Evolutionary conservation across 495 filamentous ascomycete genomes (phyloP).

Genomic region (Penicillium coprophilum): DNA sequence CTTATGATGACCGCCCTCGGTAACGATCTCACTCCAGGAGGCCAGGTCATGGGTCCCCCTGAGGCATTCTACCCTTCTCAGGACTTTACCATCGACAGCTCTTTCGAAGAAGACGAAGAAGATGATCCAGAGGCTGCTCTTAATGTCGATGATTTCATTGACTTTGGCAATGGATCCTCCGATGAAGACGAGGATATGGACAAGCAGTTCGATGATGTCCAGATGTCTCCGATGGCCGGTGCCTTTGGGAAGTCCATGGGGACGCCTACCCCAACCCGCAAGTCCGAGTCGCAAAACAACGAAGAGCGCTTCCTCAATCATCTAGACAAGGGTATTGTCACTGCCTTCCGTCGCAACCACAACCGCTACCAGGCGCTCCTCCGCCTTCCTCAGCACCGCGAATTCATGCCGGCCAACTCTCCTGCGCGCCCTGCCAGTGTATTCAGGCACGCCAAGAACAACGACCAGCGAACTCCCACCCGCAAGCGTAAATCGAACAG

Average conservation of each 20-base stretch:
- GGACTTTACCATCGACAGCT: conserved; percentile 56
- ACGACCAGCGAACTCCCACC: conserved; percentile 45
- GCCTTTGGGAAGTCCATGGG: conserved; percentile 36
- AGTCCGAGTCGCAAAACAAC: conserved; percentile 52
- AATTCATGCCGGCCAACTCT: conserved; percentile 52
- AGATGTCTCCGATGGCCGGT: conserved; percentile 38
- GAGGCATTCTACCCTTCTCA: conserved; percentile 74
- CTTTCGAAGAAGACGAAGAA: conserved; percentile 55
- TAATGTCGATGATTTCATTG: conserved; percentile 70
- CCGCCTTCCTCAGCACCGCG: conserved; percentile 57
- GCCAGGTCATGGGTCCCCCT: conserved; percentile 67
- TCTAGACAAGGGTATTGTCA: conserved; percentile 67
- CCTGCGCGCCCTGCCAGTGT: conserved; percentile 47
- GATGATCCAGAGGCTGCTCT: conserved; percentile 66
- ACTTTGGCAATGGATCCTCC: conserved; percentile 61
- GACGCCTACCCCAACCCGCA: conserved; percentile 51
- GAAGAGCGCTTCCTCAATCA: conserved; percentile 63
- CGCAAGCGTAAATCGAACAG: conserved; percentile 45
- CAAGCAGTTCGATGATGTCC: conserved; percentile 38
- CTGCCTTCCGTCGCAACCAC: conserved; percentile 77
- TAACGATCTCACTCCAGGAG: conserved; percentile 57
- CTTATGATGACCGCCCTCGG: conserved; percentile 73
- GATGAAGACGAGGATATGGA: conserved; percentile 47
- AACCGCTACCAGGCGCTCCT: conserved; percentile 67
- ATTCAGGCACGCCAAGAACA: conserved; percentile 46